Conservation (phyloP, 192 early-diverging fungal species). For the Dispira parvispora region DNA sequence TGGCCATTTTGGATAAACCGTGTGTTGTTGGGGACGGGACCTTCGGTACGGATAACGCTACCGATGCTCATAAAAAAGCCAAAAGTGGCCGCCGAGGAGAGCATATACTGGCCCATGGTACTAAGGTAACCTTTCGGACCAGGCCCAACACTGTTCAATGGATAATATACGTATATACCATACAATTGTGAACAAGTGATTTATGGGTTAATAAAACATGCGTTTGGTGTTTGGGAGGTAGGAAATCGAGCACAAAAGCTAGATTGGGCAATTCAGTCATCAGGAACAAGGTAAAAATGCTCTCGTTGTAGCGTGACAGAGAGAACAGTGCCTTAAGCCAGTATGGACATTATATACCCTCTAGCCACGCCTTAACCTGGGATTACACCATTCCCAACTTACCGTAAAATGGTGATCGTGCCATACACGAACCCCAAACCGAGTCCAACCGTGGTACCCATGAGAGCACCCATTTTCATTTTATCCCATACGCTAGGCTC, state of each 20-base stretch:
- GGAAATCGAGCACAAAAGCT: too few species aligned
- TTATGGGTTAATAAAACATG: too few species aligned
- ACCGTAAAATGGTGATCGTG: slow-evolving; percentile 30
- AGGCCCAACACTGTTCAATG: slow-evolving; percentile 37
- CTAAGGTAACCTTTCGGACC: slow-evolving; percentile 49
- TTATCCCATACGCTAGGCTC: slow-evolving; percentile 19
- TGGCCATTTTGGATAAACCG: too few species aligned
- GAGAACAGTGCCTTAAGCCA: too few species aligned
- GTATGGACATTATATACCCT: too few species aligned
- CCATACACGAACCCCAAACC: slow-evolving; percentile 45
- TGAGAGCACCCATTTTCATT: slow-evolving; percentile 43
- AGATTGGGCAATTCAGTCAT: too few species aligned
- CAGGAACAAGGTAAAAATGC: too few species aligned
- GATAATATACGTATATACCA: too few species aligned
- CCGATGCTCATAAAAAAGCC: slow-evolving; percentile 65
- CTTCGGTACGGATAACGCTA: slow-evolving; percentile 31
- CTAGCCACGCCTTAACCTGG: too few species aligned
- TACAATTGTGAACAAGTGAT: too few species aligned
- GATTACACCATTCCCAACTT: background rate
- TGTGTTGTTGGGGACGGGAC: background rate
- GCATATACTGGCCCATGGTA: slow-evolving; percentile 55
- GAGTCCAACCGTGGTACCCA: slow-evolving; percentile 44
- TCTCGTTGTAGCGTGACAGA: too few species aligned
- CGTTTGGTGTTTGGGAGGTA: too few species aligned
- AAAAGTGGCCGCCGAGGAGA: slow-evolving; percentile 62